Conservation (phyloP, 2,329 filamentous ascomycete genomes). For the Aspergillus texensis region DNA sequence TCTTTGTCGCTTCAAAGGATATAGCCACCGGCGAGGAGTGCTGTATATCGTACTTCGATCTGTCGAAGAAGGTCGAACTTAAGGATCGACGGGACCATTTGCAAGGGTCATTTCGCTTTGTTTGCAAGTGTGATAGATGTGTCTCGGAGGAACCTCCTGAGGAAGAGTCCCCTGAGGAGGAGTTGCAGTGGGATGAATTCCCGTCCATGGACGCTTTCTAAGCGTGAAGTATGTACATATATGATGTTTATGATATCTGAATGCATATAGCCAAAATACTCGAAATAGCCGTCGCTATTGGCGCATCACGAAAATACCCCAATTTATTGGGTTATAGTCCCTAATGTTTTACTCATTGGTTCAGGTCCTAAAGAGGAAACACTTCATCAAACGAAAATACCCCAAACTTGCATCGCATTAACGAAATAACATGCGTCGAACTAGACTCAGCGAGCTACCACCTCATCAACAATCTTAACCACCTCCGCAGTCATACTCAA, state of each 20-base stretch:
- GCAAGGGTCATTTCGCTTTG: constrained; percentile 30
- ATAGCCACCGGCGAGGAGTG: constrained; percentile 35
- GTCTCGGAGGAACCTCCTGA: constrained; percentile 22
- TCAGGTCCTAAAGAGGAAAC: too few relatives aligned
- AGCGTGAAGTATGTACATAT: background rate
- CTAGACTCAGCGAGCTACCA: background rate
- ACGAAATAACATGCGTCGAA: background rate
- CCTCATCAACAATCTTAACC: constrained; percentile 3
- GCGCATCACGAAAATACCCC: too few relatives aligned
- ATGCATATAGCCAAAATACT: background rate
- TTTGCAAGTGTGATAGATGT: constrained; percentile 32
- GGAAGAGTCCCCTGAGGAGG: constrained; percentile 5
- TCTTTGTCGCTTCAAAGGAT: constrained; percentile 32
- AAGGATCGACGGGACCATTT: constrained; percentile 28
- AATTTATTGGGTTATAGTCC: too few relatives aligned
- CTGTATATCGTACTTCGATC: constrained; percentile 38
- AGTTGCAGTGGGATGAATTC: constrained; percentile 23
- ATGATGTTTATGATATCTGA: background rate
- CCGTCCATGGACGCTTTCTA: constrained; percentile 6
- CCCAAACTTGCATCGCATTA: background rate
- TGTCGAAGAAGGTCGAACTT: constrained; percentile 25
- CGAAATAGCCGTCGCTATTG: accelerated
- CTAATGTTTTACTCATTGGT: too few relatives aligned
- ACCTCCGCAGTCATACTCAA: constrained; percentile 7
- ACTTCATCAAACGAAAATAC: too few relatives aligned